These are phyloP conservation scores for Albugo candida DNA, from an alignment of 352 stramenopile genomes.

Conservation along the genomic window DNA sequence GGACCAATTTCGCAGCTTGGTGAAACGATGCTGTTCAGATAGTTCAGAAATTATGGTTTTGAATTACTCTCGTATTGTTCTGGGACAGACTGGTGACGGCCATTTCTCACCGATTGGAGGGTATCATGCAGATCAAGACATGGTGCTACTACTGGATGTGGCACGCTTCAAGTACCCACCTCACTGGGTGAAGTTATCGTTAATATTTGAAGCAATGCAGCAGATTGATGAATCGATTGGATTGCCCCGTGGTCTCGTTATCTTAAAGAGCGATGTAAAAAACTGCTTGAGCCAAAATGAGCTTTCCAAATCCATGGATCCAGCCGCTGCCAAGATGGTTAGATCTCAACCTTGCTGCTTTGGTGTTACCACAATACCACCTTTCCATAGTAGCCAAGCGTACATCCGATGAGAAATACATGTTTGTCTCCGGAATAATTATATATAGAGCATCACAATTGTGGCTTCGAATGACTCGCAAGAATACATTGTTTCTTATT, in stretches of 20 bases:
- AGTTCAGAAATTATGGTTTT: slow-evolving; percentile 79
- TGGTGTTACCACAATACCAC: too few relatives aligned
- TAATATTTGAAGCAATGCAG: slow-evolving; percentile 32
- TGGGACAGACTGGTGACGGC: slow-evolving; percentile 88
- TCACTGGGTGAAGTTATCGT: slow-evolving; percentile 47
- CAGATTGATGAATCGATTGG: slow-evolving; percentile 23
- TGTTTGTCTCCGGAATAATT: too few relatives aligned
- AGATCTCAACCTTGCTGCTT: too few relatives aligned
- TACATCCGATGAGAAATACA: too few relatives aligned
- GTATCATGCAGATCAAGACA: slow-evolving; percentile 81
- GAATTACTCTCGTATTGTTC: slow-evolving; percentile 80
- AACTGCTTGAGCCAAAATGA: too few relatives aligned
- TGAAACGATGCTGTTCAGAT: slow-evolving; percentile 51
- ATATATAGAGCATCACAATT: too few relatives aligned
- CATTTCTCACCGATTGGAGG: slow-evolving; percentile 94
- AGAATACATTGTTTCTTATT: too few relatives aligned
- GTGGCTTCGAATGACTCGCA: too few relatives aligned
- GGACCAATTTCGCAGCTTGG: slow-evolving; percentile 30
- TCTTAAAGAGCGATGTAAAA: not conserved
- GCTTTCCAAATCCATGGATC: too few relatives aligned
- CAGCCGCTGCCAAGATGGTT: too few relatives aligned
- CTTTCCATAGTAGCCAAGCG: too few relatives aligned
- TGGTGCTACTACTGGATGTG: slow-evolving; percentile 91
- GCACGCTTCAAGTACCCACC: slow-evolving; percentile 93
- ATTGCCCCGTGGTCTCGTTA: slow-evolving; percentile 12